Evolutionary conservation across 805 yeast genomes (phyloP).

Genomic region (Pichia kluyveri): DNA sequence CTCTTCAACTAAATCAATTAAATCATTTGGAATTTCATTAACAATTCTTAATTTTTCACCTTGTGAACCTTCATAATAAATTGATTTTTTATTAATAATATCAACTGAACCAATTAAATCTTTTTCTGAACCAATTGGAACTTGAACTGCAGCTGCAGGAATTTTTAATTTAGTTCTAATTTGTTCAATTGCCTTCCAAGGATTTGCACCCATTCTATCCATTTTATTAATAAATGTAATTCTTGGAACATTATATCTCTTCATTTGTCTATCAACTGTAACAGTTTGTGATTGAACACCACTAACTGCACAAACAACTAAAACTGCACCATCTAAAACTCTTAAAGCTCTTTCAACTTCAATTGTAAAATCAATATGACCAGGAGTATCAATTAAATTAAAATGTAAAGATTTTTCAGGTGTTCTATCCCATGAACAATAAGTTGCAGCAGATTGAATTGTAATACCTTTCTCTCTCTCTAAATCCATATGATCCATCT

Average conservation of each 20-base stretch:
- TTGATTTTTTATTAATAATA: slow-evolving; percentile 76
- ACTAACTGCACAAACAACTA: slow-evolving; percentile 96
- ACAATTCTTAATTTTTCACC: slow-evolving; percentile 71
- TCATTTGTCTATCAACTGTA: slow-evolving; percentile 98
- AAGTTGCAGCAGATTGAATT: slow-evolving; percentile 97
- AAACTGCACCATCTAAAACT: slow-evolving; percentile 95
- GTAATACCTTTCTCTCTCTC: slow-evolving; percentile 99
- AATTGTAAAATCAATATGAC: slow-evolving; percentile 97
- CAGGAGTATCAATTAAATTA: slow-evolving; percentile 96
- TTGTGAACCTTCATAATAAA: slow-evolving; percentile 82
- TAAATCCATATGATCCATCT: slow-evolving; percentile 98
- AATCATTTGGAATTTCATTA: slow-evolving; percentile 64
- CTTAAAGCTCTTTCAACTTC: slow-evolving; percentile 98
- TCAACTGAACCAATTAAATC: slow-evolving; percentile 84
- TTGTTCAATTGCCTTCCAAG: slow-evolving; percentile 91
- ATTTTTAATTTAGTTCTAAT: slow-evolving; percentile 78
- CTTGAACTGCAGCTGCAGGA: slow-evolving; percentile 96
- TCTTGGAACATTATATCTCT: slow-evolving; percentile 95
- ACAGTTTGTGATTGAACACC: slow-evolving; percentile 99
- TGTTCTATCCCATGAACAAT: slow-evolving; percentile 89
- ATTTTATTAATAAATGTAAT: slow-evolving; percentile 93
- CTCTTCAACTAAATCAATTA: slow-evolving; percentile 78
- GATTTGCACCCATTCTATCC: slow-evolving; percentile 99
- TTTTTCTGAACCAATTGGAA: slow-evolving; percentile 92
- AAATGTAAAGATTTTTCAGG: slow-evolving; percentile 58